Conservation (phyloP, 1,139 yeast genomes). For the Geotrichum carabidarum region DNA sequence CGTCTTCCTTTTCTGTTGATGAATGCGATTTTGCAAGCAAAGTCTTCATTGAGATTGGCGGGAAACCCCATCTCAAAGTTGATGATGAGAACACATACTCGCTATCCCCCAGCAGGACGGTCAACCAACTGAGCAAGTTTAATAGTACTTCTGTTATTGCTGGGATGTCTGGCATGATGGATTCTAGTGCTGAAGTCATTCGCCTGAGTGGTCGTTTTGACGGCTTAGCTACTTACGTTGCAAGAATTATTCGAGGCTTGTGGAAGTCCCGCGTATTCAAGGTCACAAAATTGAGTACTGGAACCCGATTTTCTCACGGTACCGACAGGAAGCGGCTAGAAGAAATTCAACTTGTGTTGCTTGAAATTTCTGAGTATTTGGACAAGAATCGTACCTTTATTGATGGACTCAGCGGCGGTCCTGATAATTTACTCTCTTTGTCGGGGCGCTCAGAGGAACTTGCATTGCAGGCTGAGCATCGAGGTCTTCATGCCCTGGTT, state of each 20-base stretch:
- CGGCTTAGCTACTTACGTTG: slow-evolving; percentile 75
- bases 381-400: slow-evolving; percentile 39
- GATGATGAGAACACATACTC: slow-evolving; percentile 32
- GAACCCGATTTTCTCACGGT: slow-evolving; percentile 5
- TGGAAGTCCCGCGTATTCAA: slow-evolving; percentile 75
- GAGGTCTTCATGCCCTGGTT: slow-evolving; percentile 75
- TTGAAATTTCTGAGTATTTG: slow-evolving; percentile 38
- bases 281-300: slow-evolving; percentile 37
- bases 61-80: slow-evolving; percentile 39
- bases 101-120: slow-evolving; percentile 1
- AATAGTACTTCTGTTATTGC: slow-evolving; percentile 5
- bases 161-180: not conserved
- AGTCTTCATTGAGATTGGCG: slow-evolving; percentile 49
- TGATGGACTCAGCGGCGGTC: slow-evolving; percentile 41
- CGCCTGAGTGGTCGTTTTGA: slow-evolving; percentile 86
- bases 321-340: slow-evolving; percentile 27
- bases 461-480: slow-evolving; percentile 85
- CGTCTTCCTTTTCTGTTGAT: slow-evolving; percentile 23
- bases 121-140: slow-evolving; percentile 3
- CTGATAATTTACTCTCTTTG: slow-evolving; percentile 28
- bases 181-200: slow-evolving; percentile 45
- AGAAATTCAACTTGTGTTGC: slow-evolving; percentile 32
- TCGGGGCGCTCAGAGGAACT: slow-evolving; percentile 45
- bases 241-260: slow-evolving; percentile 69
- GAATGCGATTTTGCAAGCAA: slow-evolving; percentile 49